Evolutionary conservation across 148 eudicot genomes (phyloP).

Genomic region (Fallopia convolvulus): DNA sequence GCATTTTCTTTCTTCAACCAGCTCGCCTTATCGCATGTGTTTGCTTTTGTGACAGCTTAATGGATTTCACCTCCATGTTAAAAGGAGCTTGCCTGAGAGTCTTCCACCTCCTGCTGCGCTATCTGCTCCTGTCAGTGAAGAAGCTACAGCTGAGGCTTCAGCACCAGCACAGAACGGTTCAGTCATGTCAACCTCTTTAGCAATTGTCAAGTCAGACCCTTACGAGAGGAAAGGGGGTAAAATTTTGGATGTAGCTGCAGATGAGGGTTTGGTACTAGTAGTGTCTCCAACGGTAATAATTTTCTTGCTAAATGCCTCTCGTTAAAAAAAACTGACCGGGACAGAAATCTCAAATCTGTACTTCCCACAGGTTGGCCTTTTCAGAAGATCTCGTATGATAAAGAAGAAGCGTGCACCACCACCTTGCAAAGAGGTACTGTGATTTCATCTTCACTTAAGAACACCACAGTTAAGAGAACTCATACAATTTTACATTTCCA

Average conservation of each 20-base stretch:
- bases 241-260: constrained; percentile 56
- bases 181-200: constrained; percentile 53
- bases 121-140: constrained; percentile 34
- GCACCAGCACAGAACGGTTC: constrained; percentile 45
- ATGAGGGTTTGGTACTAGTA: constrained; percentile 67
- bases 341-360: constrained; percentile 12
- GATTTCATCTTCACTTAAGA: not conserved
- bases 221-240: constrained; percentile 28
- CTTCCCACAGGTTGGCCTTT: constrained; percentile 68
- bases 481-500: not conserved
- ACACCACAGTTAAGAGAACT: not conserved
- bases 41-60: constrained; percentile 39
- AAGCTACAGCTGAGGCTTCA: constrained; percentile 30
- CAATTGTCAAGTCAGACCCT: constrained; percentile 40
- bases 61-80: constrained; percentile 74
- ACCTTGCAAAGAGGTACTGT: constrained; percentile 75
- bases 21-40: not conserved
- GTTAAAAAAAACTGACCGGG: not conserved
- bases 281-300: constrained; percentile 69
- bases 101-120: constrained; percentile 29
- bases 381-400: constrained; percentile 74
- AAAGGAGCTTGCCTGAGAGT: constrained; percentile 42
- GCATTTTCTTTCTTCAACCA: constrained; percentile 1
- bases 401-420: constrained; percentile 83
- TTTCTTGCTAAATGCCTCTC: constrained; percentile 1